Base-by-base conservation (phyloP, 2,329 filamentous ascomycete species). In the Aspergillus sp. region DNA sequence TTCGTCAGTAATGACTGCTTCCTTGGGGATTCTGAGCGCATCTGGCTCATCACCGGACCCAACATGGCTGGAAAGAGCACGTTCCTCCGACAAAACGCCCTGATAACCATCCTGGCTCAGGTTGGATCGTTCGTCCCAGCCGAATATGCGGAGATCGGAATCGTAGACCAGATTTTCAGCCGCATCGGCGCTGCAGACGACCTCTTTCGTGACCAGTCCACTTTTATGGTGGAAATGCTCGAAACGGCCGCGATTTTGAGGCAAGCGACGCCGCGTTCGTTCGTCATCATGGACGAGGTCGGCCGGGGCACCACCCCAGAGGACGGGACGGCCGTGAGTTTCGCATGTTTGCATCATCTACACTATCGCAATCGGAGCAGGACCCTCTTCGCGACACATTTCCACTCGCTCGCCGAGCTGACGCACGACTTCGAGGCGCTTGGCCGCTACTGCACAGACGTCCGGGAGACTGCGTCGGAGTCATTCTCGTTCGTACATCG, bases 141-240 rank as follows among this genome's bases (percentile, higher is more conserved):
- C 0, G 82, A 87, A 20, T 89, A 90, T 68, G 93, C 90, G 3
- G 85, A 90, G 62, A 80, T 99, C 22, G 92, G 93, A 1, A 79
- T 99, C 41, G 91, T 96, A n/a, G 94, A 99, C 73, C 90, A 93
- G 64, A 87, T 99, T 49, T 97, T 95, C 76, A 94, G 88, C 66
- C 89, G 94, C 67, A 88, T 95, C 19, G 94, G 94, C 1, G 95
- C 91, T 1, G 94, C 93, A 1, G 95, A 99, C 70, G 93, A 96
- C 68, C 79, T 99, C n/a, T 96, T 89, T 75, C 84, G 85, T 47
- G 89, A 96, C 74, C 92, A 97, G 71, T 96, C 90, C 49, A 99
- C 95, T 0, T 99, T 99, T 73, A 97, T 99, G 94, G 90, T 97
- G 1, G 94, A 99, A 75, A 99, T 99, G 94, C 81, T 96, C 2